Base-by-base conservation (phyloP, 345 rosid species). In the Lepidium sativum region DNA sequence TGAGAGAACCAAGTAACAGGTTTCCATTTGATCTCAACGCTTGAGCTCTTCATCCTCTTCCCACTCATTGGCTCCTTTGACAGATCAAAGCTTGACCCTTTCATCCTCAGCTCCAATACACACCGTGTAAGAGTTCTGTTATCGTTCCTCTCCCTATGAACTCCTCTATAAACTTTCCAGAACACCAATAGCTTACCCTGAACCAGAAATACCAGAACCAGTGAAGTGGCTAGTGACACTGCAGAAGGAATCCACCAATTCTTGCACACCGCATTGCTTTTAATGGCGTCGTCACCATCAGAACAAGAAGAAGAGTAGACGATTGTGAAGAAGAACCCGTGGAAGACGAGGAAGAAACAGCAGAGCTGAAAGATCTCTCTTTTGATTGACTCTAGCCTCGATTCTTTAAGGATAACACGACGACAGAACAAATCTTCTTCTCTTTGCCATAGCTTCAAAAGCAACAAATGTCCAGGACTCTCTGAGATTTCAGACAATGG, bases 1-100 rank as follows among this genome's bases (percentile, higher is more conserved):
- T 84, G 92, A 21, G 86, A 80, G 63, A 84, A 81, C 91, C 92
- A 91, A 72, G 86, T 83, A 32, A 91, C 48, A 31, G 91, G 97
- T 72, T 85, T 90, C 97, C 97, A 91, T 49, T 91, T 86, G 74
- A 95, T 86, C 81, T 90, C 95, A 32, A 95, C 98, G 54, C 98
- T 88, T 1, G 97, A 88, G 50, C 99, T 95, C 83, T 86, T 91
- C 86, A 91, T 83, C 71, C 86, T 86, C 80, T 74, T 88, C 67
- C 95, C 89, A 37, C 67, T 72, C 61, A 67, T 73, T 6, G 97
- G 97, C 71, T 95, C 99, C 69, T 91, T 95, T 0, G 95, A 85
- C 79, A 95, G 25, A 75, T 95, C 96, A 11, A 91, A 91, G 80
- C 91, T 90, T 17, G 82, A 75, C 8, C 99, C 99, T 80, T 94